Conservation (phyloP, 306 rosid species). For the Mimosa pudica region DNA sequence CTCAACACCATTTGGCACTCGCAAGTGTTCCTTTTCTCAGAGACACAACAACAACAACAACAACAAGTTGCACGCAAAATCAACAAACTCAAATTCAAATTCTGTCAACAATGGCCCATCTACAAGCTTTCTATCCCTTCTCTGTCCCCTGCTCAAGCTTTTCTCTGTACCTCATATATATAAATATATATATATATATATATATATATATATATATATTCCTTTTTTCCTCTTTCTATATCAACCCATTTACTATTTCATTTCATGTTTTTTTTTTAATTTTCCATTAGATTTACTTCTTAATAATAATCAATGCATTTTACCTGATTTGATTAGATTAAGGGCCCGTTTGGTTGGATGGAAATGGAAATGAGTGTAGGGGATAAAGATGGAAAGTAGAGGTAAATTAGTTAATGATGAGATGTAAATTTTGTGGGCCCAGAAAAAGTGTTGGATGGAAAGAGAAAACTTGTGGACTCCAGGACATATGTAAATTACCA, state of each 20-base stretch:
- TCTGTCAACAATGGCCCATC: constrained; percentile 29
- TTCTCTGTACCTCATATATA: constrained; percentile 54
- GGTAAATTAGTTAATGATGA: too few species aligned
- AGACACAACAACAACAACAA: constrained; percentile 16
- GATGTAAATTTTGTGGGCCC: too few species aligned
- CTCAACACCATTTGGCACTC: neutral
- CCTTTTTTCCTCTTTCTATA: neutral
- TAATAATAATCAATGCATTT: too few species aligned
- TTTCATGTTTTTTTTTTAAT: neutral
- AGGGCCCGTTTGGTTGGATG: too few species aligned
- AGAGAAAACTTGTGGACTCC: too few species aligned
- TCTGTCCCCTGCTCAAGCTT: constrained; percentile 80
- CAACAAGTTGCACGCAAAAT: constrained; percentile 37
- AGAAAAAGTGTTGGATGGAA: too few species aligned
- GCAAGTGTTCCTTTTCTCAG: constrained; percentile 36
- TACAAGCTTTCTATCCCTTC: constrained; percentile 59
- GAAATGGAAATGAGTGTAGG: too few species aligned
- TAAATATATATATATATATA: constrained; percentile 12
- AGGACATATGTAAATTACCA: too few species aligned
- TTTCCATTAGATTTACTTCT: neutral
- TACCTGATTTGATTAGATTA: too few species aligned
- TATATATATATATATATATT: constrained; percentile 6
- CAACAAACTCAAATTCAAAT: constrained; percentile 30
- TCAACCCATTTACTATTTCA: neutral
- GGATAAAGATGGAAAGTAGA: too few species aligned